Percentiles rank a stretch among this genome's conserved stretches.
Conservation (phyloP, 495 filamentous ascomycete genomes). For the Apodospora peruviana region DNA sequence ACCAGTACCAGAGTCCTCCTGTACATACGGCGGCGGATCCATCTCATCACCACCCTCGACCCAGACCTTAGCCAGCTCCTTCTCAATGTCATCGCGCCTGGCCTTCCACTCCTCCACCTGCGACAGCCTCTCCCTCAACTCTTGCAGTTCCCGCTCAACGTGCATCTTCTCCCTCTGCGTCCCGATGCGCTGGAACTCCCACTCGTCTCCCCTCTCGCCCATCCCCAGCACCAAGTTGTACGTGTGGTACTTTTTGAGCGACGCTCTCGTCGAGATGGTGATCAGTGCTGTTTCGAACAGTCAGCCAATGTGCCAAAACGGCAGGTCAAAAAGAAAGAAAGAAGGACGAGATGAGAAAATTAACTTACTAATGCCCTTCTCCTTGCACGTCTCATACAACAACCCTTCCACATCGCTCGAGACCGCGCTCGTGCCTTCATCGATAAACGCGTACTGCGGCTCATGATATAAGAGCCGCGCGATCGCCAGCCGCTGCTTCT, state of each 20-base stretch:
- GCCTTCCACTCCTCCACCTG: conserved; percentile 80
- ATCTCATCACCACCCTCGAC: conserved; percentile 41
- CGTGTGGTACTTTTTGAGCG: conserved; percentile 89
- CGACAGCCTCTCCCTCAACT: conserved; percentile 69
- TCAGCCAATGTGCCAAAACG: conserved; percentile 18
- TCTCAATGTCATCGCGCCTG: conserved; percentile 68
- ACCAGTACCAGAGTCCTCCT: conserved; percentile 8
- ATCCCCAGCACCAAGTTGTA: conserved; percentile 79
- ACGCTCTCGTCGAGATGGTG: conserved; percentile 88
- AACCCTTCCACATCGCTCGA: conserved; percentile 91
- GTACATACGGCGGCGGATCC: conserved; percentile 36
- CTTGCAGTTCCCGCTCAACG: conserved; percentile 82
- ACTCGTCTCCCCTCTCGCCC: conserved; percentile 60
- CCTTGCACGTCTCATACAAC: conserved; percentile 87
- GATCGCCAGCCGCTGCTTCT: conserved; percentile 93
- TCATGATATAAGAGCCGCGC: conserved; percentile 92
- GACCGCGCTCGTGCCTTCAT: conserved; percentile 93
- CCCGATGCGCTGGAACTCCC: conserved; percentile 89
- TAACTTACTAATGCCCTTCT: conserved; percentile 80
- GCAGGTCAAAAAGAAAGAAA: background rate
- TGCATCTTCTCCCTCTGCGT: conserved; percentile 85
- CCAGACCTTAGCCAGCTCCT: conserved; percentile 51
- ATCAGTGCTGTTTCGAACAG: conserved; percentile 58
- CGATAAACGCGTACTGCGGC: conserved; percentile 86
- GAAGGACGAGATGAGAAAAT: too few species aligned